phyloP scores from a whole-genome alignment of 116 monocot genomes.

The Dioscorea cayenensis region DNA sequence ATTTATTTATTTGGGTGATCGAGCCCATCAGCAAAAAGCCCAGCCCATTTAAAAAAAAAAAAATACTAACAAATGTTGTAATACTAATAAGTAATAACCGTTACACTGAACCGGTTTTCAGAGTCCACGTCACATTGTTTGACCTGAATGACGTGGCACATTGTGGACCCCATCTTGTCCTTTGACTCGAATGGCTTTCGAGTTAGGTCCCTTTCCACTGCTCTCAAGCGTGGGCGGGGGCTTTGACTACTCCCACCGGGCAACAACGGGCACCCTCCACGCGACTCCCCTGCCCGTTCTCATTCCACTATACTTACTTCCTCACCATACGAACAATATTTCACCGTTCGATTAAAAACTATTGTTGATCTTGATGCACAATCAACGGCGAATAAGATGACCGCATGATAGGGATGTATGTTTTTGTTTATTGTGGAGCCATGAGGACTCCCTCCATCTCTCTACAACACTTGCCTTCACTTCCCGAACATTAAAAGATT shows the following conservation, averaged over 20 bases:
- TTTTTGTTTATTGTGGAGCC: not conserved
- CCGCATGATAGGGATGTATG: not conserved
- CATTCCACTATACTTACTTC: too few relatives aligned
- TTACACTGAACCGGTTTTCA: too few relatives aligned
- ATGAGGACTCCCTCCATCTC: not conserved
- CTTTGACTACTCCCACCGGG: too few relatives aligned
- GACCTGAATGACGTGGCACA: not conserved
- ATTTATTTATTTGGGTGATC: too few relatives aligned
- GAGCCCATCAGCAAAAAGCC: too few relatives aligned
- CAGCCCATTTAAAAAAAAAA: too few relatives aligned
- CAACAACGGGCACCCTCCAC: too few relatives aligned
- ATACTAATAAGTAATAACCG: too few relatives aligned
- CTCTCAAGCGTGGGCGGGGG: not conserved
- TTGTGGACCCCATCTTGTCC: not conserved
- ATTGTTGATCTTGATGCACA: not conserved
- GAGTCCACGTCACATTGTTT: not conserved
- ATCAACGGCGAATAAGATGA: not conserved
- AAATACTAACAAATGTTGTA: too few relatives aligned
- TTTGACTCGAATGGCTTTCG: not conserved
- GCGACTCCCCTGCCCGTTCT: too few relatives aligned
- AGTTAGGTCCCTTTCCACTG: slow-evolving; percentile 1
- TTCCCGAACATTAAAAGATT: not conserved
- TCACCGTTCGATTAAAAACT: not conserved
- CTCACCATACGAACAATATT: not conserved
- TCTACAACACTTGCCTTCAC: not conserved